Percentiles rank a stretch among this genome's conserved stretches.
These are phyloP conservation scores for Trichoderma sp. DNA, from an alignment of 2,329 filamentous ascomycete species.

Conservation along the genomic window DNA sequence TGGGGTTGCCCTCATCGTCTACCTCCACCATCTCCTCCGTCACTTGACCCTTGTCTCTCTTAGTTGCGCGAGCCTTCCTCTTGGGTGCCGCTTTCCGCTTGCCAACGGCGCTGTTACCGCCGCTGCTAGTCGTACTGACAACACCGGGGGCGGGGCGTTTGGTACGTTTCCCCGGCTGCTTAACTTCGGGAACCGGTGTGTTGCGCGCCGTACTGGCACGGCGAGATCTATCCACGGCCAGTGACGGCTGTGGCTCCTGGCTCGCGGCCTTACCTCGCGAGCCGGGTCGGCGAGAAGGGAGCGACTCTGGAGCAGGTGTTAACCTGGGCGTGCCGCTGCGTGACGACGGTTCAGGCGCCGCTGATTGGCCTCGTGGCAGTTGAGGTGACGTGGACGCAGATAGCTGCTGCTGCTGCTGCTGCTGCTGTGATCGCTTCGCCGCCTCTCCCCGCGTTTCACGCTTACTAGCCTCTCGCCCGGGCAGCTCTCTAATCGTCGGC, in stretches of 20 bases:
- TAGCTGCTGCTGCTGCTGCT: slow-evolving; percentile 22
- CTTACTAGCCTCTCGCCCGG: slow-evolving; percentile 34
- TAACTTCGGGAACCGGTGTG: slow-evolving; percentile 52
- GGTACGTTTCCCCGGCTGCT: slow-evolving; percentile 54
- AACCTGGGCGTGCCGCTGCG: slow-evolving; percentile 38
- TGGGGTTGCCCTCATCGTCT: slow-evolving; percentile 65
- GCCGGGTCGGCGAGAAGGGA: slow-evolving; percentile 43
- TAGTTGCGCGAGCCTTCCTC: slow-evolving; percentile 57
- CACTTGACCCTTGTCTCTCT: slow-evolving; percentile 46
- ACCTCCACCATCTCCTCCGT: slow-evolving; percentile 56
- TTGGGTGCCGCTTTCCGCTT: slow-evolving; percentile 67
- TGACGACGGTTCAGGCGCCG: slow-evolving; percentile 26
- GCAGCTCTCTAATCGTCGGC: slow-evolving; percentile 29
- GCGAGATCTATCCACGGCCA: slow-evolving; percentile 53
- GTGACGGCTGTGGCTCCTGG: slow-evolving; percentile 48
- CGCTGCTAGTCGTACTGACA: slow-evolving; percentile 61
- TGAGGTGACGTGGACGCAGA: slow-evolving; percentile 23
- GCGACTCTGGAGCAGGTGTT: slow-evolving; percentile 36
- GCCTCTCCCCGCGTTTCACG: slow-evolving; percentile 47
- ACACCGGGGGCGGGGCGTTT: slow-evolving; percentile 72
- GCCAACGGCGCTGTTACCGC: slow-evolving; percentile 65
- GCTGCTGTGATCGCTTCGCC: slow-evolving; percentile 42
- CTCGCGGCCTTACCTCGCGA: slow-evolving; percentile 54
- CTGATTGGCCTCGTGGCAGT: slow-evolving; percentile 26
- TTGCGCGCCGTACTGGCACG: slow-evolving; percentile 57